These are phyloP conservation scores for Dicorynia guianensis DNA, from an alignment of 306 rosid species.

Conservation along the genomic window DNA sequence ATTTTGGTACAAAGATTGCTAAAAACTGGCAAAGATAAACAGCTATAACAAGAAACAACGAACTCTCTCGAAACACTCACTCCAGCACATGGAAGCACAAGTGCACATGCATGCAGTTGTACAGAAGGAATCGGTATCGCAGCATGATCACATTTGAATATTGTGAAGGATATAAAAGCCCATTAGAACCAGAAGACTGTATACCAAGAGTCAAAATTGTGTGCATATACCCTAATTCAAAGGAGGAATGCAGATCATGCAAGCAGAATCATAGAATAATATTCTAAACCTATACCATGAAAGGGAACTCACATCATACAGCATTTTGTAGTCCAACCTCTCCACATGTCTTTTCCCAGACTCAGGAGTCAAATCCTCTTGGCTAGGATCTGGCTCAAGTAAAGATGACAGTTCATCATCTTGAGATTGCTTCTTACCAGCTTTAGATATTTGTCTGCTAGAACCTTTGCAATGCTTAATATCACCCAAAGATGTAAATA, in stretches of 20 bases:
- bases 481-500: conserved; percentile 42
- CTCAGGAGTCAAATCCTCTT: conserved; percentile 59
- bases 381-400: conserved; percentile 54
- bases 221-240: conserved; percentile 12
- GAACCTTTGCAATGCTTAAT: conserved; percentile 43
- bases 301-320: conserved; percentile 89
- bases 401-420: conserved; percentile 68
- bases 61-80: conserved; percentile 16
- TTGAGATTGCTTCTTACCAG: conserved; percentile 56
- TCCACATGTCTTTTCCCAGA: conserved; percentile 68
- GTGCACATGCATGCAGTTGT: neutral
- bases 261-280: conserved; percentile 26
- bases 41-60: conserved; percentile 21
- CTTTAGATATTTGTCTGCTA: conserved; percentile 44
- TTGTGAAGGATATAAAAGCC: neutral
- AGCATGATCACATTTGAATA: conserved; percentile 5
- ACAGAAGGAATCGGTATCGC: neutral
- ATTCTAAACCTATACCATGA: conserved; percentile 27
- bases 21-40: conserved; percentile 34
- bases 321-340: conserved; percentile 93
- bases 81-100: neutral
- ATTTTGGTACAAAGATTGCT: conserved; percentile 54
- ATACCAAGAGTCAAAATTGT: neutral
- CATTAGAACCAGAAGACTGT: neutral
- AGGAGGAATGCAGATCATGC: conserved; percentile 27